These are phyloP conservation scores for Nannochloropsis gaditana DNA, from an alignment of 108 stramenopile genomes.

Conservation along the genomic window DNA sequence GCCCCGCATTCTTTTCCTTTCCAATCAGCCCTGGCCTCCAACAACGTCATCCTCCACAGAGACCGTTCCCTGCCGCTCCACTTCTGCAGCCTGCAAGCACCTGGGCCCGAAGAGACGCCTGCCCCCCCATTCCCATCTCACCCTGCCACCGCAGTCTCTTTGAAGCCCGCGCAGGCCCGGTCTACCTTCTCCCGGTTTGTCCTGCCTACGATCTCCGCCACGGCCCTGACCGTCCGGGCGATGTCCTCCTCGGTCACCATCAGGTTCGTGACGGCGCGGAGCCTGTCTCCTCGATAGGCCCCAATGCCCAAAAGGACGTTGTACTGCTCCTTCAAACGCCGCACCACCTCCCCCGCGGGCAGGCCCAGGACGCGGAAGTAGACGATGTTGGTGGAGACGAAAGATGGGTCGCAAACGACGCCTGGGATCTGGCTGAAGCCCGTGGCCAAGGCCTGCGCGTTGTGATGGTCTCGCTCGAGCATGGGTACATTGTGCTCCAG, in stretches of 20 bases:
- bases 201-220: slow-evolving; percentile 18
- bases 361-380: slow-evolving; percentile 32
- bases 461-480: slow-evolving; percentile 40
- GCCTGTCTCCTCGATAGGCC: slow-evolving; percentile 31
- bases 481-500: slow-evolving; percentile 29
- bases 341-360: slow-evolving; percentile 10
- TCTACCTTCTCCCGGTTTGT: not conserved
- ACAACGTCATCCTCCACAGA: not conserved
- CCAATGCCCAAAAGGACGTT: slow-evolving; percentile 34
- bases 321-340: slow-evolving; percentile 26
- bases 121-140: not conserved
- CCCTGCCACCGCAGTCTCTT: not conserved
- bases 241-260: slow-evolving; percentile 29
- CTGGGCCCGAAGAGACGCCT: not conserved
- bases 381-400: slow-evolving; percentile 34
- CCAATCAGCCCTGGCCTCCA: not conserved
- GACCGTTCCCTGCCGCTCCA: too few species aligned
- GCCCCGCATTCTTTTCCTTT: not conserved
- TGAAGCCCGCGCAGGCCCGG: not conserved
- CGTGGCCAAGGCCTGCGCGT: slow-evolving; percentile 32
- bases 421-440: slow-evolving; percentile 31
- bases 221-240: slow-evolving; percentile 23
- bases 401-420: slow-evolving; percentile 3
- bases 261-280: slow-evolving; percentile 44
- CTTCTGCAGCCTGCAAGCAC: too few species aligned